phyloP scores from a whole-genome alignment of 306 rosid genomes.

The Gastrolobium bilobum region DNA sequence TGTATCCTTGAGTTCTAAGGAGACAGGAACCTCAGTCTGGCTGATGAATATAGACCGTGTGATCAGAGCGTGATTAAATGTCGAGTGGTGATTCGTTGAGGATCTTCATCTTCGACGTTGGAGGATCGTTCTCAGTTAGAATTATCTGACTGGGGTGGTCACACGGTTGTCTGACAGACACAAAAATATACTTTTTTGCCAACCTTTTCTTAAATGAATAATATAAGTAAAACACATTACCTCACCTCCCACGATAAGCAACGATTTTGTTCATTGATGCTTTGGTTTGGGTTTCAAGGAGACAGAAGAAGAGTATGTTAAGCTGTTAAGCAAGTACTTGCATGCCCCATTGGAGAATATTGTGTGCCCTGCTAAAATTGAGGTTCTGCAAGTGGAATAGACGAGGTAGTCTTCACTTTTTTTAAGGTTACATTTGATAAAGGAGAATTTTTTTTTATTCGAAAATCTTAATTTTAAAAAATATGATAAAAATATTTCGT shows the following conservation, averaged over 20 bases:
- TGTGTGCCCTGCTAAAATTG: background rate
- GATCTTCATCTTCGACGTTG: background rate
- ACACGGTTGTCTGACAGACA: background rate
- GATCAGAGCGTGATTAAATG: conserved; percentile 16
- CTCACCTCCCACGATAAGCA: background rate
- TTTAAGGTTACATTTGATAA: too few relatives aligned
- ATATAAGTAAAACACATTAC: background rate
- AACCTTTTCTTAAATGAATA: too few relatives aligned
- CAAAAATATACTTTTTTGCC: too few relatives aligned
- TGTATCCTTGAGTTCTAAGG: background rate
- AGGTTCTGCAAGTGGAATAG: background rate
- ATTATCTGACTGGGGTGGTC: background rate
- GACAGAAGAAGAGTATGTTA: too few relatives aligned
- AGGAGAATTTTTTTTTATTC: too few relatives aligned
- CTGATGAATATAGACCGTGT: background rate
- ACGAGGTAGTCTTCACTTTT: too few relatives aligned
- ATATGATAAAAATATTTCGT: too few relatives aligned
- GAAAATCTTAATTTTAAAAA: too few relatives aligned
- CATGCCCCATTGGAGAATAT: background rate
- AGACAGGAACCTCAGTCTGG: background rate
- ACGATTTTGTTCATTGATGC: background rate
- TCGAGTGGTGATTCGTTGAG: background rate
- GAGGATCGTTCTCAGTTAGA: conserved; percentile 11
- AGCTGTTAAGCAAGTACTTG: background rate
- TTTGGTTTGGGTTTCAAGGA: too few relatives aligned